Evolutionary conservation across 2,329 filamentous ascomycete species (phyloP).

Genomic region (Pseudogymnoascus verrucosus): DNA sequence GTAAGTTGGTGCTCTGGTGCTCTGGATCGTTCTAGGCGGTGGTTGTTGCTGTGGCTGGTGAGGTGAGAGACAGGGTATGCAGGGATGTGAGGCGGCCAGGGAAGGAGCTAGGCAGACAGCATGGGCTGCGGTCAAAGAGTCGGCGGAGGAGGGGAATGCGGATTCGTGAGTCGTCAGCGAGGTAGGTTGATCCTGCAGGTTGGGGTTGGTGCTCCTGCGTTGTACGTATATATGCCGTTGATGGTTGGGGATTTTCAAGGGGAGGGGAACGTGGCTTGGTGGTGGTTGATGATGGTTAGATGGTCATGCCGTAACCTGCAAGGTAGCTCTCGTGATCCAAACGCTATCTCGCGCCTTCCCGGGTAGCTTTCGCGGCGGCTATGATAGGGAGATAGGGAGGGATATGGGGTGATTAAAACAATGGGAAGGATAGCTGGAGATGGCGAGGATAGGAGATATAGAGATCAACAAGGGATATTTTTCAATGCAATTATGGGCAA

Average conservation of each 20-base stretch:
- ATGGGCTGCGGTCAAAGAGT: constrained; percentile 3
- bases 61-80: not conserved
- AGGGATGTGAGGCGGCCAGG: not conserved
- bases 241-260: not conserved
- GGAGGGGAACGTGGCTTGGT: not conserved
- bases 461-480: not conserved
- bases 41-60: constrained; percentile 3
- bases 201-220: not conserved
- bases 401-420: not conserved
- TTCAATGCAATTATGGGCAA: not conserved
- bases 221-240: not conserved
- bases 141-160: not conserved
- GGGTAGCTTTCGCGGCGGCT: not conserved
- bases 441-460: not conserved
- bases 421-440: not conserved
- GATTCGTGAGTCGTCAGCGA: not conserved
- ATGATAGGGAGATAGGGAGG: not conserved
- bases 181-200: not conserved
- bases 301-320: constrained; percentile 8
- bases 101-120: constrained; percentile 8
- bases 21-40: not conserved
- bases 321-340: constrained; percentile 8
- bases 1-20: not conserved
- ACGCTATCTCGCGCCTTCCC: constrained; percentile 7
- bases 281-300: constrained; percentile 1